These are phyloP conservation scores for Pelargonium exstipulatum DNA, from an alignment of 441 rosid genomes.

Conservation along the genomic window DNA sequence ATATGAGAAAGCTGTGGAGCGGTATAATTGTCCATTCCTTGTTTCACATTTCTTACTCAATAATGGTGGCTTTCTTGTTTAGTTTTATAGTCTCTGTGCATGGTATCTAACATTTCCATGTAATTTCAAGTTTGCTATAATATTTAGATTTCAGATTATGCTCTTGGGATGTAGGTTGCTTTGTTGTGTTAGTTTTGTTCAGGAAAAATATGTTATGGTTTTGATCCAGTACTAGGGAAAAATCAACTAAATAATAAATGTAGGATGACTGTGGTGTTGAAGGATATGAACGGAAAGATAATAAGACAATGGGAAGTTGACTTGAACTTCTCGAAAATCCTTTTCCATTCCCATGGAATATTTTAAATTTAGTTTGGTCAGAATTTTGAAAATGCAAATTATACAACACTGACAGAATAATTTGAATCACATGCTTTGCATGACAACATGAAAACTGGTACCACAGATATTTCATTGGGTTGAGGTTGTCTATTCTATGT, in stretches of 20 bases:
- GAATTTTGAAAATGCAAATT: background rate
- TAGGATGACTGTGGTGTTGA: conserved; percentile 1
- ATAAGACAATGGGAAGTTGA: background rate
- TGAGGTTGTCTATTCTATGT: background rate
- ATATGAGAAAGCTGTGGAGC: conserved; percentile 82
- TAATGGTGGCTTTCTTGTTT: conserved; percentile 10
- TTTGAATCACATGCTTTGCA: background rate
- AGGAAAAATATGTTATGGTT: background rate
- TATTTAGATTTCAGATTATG: background rate
- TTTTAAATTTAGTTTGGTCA: background rate
- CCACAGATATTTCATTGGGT: background rate
- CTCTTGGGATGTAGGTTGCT: background rate
- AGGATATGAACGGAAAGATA: background rate
- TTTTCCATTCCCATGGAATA: too few relatives aligned
- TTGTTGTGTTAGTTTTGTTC: background rate
- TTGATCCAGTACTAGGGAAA: background rate
- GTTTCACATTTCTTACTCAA: background rate
- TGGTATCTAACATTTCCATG: conserved; percentile 3
- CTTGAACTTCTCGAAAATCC: background rate
- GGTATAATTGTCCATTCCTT: conserved; percentile 38
- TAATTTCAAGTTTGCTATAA: conserved; percentile 9
- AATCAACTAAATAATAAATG: background rate
- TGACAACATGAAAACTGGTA: background rate
- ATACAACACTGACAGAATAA: background rate
- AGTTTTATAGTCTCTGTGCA: background rate